Evolutionary conservation across 1,139 yeast genomes (phyloP).

Genomic region (Geotrichum aggregatum): DNA sequence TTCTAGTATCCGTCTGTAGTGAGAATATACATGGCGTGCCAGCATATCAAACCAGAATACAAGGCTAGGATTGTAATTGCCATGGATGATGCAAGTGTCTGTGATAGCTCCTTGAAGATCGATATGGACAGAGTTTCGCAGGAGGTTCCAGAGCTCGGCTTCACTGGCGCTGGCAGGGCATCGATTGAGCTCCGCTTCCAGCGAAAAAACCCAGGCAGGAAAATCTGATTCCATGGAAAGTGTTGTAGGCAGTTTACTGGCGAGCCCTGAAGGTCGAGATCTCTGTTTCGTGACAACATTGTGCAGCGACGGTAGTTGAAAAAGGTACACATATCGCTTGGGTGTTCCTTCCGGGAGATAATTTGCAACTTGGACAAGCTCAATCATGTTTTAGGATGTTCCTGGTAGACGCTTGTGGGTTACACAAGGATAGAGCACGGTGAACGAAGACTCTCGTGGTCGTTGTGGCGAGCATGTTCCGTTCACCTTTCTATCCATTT

Average conservation of each 20-base stretch:
- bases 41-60: conserved; percentile 1
- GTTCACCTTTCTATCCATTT: too few relatives aligned
- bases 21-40: not conserved
- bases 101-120: not conserved
- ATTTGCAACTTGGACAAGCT: too few relatives aligned
- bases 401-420: too few relatives aligned
- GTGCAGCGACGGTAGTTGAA: too few relatives aligned
- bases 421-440: too few relatives aligned
- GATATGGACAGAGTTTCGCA: not conserved
- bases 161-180: not conserved
- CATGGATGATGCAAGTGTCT: conserved; percentile 4
- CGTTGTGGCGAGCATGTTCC: too few relatives aligned
- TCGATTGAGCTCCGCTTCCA: not conserved
- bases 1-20: not conserved
- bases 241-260: not conserved
- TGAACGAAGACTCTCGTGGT: too few relatives aligned
- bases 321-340: too few relatives aligned
- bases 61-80: not conserved
- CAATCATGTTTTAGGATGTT: too few relatives aligned
- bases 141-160: not conserved
- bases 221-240: not conserved
- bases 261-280: not conserved
- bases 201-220: not conserved
- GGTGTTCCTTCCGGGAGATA: too few relatives aligned
- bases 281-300: not conserved